These are phyloP conservation scores for Metroxylon sagu DNA, from an alignment of 176 grass and related monocot species.

Conservation along the genomic window DNA sequence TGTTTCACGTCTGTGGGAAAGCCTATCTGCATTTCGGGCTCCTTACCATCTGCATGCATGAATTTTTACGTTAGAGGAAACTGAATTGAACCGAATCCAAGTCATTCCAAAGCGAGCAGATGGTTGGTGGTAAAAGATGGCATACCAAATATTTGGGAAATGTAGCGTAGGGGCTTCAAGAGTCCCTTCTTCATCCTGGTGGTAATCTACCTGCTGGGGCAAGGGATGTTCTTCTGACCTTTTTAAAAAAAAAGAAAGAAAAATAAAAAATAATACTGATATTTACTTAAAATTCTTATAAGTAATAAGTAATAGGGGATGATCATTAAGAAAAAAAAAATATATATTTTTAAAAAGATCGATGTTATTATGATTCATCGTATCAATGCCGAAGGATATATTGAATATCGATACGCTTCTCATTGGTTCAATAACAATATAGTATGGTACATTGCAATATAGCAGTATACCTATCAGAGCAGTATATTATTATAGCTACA, in stretches of 20 bases:
- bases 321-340: no score
- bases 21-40: slow-evolving; percentile 71
- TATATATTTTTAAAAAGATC: no score
- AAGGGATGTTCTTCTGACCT: slow-evolving; percentile 6
- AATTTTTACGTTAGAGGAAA: not conserved
- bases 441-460: no score
- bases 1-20: slow-evolving; percentile 91
- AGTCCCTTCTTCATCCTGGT: slow-evolving; percentile 78
- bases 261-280: no score
- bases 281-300: no score
- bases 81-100: not conserved
- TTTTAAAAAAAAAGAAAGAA: not conserved
- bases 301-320: no score
- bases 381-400: no score
- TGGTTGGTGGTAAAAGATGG: not conserved
- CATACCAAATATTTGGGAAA: slow-evolving; percentile 80
- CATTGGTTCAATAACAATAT: no score
- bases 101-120: not conserved
- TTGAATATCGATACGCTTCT: no score
- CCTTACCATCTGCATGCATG: slow-evolving; percentile 36
- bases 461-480: no score
- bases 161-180: slow-evolving; percentile 57
- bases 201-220: slow-evolving; percentile 12
- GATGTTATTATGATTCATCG: no score
- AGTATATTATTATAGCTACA: no score